Percentiles rank a stretch among this genome's conserved stretches.
phyloP scores from a whole-genome alignment of 345 rosid species.

The Salix suchowensis region DNA sequence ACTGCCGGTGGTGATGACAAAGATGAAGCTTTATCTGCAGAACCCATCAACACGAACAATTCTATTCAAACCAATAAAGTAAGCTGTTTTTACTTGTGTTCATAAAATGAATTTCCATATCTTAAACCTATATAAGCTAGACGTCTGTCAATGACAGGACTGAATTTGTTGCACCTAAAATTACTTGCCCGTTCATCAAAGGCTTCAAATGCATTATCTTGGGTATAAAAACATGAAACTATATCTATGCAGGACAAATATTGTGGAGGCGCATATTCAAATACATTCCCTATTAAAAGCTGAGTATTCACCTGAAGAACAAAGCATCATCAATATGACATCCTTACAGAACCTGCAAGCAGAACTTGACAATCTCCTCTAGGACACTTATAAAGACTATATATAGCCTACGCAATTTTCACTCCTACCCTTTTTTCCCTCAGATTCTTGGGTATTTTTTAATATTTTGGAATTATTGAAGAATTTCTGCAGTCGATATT shows the following conservation, averaged over 20 bases:
- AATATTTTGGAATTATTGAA: not conserved
- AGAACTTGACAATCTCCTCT: conserved; percentile 67
- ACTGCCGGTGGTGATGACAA: conserved; percentile 61
- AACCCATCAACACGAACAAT: conserved; percentile 78
- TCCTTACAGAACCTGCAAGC: conserved; percentile 59
- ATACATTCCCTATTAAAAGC: conserved; percentile 59
- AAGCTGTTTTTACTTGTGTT: conserved; percentile 22
- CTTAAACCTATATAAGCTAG: not conserved
- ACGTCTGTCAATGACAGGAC: too few species aligned
- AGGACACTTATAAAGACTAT: conserved; percentile 1
- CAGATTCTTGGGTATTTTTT: not conserved
- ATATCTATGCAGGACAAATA: conserved; percentile 67
- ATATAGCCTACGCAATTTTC: not conserved
- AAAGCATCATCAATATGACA: conserved; percentile 57
- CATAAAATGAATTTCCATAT: not conserved
- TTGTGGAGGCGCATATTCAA: conserved; percentile 89
- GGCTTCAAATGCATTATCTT: not conserved
- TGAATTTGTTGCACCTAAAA: too few species aligned
- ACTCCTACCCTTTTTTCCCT: not conserved
- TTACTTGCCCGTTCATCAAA: not conserved
- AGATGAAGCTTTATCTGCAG: conserved; percentile 91
- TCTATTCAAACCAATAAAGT: conserved; percentile 93
- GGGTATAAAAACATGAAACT: not conserved
- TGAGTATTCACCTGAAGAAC: conserved; percentile 77
- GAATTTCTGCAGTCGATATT: too few species aligned